Conservation (phyloP, 2,329 filamentous ascomycete genomes). For the Curvularia spicifera region DNA sequence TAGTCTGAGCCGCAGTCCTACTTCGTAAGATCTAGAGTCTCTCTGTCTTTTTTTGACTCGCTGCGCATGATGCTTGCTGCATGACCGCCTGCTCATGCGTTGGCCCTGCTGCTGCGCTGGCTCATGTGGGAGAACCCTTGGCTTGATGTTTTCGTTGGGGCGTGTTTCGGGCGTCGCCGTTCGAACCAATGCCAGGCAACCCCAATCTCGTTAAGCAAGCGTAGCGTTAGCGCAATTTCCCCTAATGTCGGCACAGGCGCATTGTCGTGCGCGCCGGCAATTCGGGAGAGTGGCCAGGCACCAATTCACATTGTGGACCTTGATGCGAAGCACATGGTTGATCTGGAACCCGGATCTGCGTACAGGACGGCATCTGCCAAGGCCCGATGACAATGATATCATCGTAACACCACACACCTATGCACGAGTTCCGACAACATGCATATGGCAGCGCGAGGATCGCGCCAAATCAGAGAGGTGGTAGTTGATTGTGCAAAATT, state of each 20-base stretch:
- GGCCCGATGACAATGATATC: not conserved
- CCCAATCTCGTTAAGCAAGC: slow-evolving; percentile 2
- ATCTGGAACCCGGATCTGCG: not conserved
- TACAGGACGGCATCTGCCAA: not conserved
- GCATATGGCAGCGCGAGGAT: not conserved
- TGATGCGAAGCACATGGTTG: not conserved
- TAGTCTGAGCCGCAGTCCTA: not conserved
- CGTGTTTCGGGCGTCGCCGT: slow-evolving; percentile 12
- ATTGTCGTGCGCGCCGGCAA: not conserved
- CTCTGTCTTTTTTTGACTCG: not conserved
- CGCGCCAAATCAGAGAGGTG: not conserved
- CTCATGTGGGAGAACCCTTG: not conserved
- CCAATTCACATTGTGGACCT: not conserved
- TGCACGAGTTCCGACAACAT: not conserved
- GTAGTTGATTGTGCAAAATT: not conserved
- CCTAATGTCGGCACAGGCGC: slow-evolving; percentile 1
- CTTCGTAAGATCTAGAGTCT: not conserved
- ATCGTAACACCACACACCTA: not conserved
- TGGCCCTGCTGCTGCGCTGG: not conserved
- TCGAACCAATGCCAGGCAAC: slow-evolving; percentile 6
- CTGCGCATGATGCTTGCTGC: not conserved
- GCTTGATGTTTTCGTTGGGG: slow-evolving; percentile 1
- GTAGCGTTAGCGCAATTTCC: not conserved
- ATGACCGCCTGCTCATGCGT: not conserved
- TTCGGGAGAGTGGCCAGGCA: not conserved